phyloP scores from a whole-genome alignment of 1,284 basidiomycete species.

The Lentinula novae-zelandiae region DNA sequence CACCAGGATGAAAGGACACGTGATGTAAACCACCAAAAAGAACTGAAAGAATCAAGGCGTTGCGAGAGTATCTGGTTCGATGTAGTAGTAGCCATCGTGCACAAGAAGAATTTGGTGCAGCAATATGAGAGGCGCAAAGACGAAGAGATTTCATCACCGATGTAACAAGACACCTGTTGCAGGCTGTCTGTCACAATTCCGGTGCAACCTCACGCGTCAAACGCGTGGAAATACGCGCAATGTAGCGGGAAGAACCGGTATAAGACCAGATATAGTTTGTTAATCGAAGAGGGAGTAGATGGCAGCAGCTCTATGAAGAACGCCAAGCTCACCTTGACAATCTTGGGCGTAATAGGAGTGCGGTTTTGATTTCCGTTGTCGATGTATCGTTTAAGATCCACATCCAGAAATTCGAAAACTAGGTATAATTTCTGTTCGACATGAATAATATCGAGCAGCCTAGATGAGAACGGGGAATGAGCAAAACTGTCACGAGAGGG shows the following conservation, averaged over 20 bases:
- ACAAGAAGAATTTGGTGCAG: neutral
- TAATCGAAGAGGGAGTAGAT: neutral
- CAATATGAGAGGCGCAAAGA: neutral
- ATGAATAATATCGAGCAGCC: conserved; percentile 95
- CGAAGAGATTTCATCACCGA: neutral
- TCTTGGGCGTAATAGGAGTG: conserved; percentile 71
- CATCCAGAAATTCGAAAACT: conserved; percentile 94
- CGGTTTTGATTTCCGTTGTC: conserved; percentile 76
- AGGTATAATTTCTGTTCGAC: conserved; percentile 96
- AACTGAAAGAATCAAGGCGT: too few relatives aligned
- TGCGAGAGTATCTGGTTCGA: too few relatives aligned
- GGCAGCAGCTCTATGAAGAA: neutral
- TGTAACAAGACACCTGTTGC: neutral
- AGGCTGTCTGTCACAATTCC: neutral
- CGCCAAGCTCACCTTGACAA: conserved; percentile 75
- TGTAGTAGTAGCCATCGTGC: neutral
- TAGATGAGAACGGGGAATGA: conserved; percentile 29
- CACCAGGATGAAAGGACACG: neutral
- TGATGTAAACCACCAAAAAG: neutral
- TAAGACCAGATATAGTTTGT: neutral
- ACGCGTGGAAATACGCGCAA: conserved; percentile 15
- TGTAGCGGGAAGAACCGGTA: neutral
- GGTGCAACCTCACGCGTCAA: conserved; percentile 9
- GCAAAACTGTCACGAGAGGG: conserved; percentile 1
- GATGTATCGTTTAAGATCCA: conserved; percentile 96